phyloP scores from a whole-genome alignment of 306 rosid genomes.

The Prunus fruticosa region DNA sequence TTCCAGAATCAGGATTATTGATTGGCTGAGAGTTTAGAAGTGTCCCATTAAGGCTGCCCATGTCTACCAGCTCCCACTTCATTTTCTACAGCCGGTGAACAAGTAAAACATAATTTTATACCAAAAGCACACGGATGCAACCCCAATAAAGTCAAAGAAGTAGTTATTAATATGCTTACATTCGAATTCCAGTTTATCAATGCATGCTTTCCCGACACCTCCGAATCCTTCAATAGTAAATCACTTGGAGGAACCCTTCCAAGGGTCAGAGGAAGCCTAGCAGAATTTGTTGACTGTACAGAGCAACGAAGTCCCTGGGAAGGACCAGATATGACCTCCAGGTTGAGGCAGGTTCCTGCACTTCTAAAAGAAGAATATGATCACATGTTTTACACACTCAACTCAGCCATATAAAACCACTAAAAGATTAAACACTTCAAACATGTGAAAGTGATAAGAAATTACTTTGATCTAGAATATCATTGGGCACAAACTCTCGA shows the following conservation, averaged over 20 bases:
- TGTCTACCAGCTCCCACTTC: constrained; percentile 96
- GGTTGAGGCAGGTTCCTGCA: constrained; percentile 92
- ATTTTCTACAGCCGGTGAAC: constrained; percentile 50
- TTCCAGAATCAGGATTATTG: constrained; percentile 61
- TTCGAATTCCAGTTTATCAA: constrained; percentile 77
- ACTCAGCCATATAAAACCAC: constrained; percentile 22
- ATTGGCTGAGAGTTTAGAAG: constrained; percentile 69
- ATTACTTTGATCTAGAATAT: constrained; percentile 70
- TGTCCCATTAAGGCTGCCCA: constrained; percentile 98
- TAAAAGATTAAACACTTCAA: constrained; percentile 8
- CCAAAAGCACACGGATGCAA: constrained; percentile 12
- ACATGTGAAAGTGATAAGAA: constrained; percentile 35
- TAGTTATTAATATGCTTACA: constrained; percentile 42
- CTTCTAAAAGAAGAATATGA: constrained; percentile 69
- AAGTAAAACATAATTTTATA: constrained; percentile 18
- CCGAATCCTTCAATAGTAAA: constrained; percentile 68
- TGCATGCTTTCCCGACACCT: constrained; percentile 97
- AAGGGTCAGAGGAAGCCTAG: constrained; percentile 66
- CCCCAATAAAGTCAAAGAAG: constrained; percentile 25
- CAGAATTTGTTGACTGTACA: constrained; percentile 48
- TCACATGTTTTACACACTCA: constrained; percentile 43
- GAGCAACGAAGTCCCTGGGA: constrained; percentile 58
- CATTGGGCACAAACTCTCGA: constrained; percentile 35
- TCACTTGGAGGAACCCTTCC: constrained; percentile 90
- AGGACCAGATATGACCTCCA: constrained; percentile 95